Evolutionary conservation across 192 early-diverging fungal genomes (phyloP).

Genomic region (Coemansia sp.): DNA sequence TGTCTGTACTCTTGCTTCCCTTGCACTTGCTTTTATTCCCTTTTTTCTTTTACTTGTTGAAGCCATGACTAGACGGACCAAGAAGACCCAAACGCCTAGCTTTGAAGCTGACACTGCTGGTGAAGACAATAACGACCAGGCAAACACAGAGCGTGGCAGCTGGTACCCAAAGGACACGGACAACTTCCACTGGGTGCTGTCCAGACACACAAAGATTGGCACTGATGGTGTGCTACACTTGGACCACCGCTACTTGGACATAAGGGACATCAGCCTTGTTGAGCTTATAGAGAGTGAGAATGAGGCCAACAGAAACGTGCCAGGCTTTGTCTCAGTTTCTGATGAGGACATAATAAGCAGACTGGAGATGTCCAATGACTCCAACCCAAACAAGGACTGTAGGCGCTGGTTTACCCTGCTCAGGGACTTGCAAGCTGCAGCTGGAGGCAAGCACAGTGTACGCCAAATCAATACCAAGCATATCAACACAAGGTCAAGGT

Average conservation of each 20-base stretch:
- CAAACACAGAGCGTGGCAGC: constrained; percentile 26
- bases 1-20: neutral
- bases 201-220: constrained; percentile 31
- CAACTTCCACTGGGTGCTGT: constrained; percentile 42
- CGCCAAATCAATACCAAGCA: constrained; percentile 54
- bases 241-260: constrained; percentile 44
- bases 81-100: too few relatives aligned
- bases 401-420: constrained; percentile 22
- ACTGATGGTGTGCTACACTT: constrained; percentile 12
- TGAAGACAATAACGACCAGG: neutral
- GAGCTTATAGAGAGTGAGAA: constrained; percentile 24
- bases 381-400: constrained; percentile 40
- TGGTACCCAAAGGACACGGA: constrained; percentile 44
- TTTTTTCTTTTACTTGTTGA: neutral
- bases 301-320: neutral
- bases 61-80: neutral
- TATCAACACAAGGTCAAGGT: constrained; percentile 48
- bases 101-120: neutral
- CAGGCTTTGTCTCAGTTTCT: neutral
- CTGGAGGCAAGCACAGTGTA: constrained; percentile 34
- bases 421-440: constrained; percentile 24
- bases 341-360: constrained; percentile 25
- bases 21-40: neutral
- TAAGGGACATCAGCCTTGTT: constrained; percentile 28
- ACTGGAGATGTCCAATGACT: constrained; percentile 24